Evolutionary conservation across 1,139 yeast species (phyloP).

Genomic region (Nakaseomyces glabratus): DNA sequence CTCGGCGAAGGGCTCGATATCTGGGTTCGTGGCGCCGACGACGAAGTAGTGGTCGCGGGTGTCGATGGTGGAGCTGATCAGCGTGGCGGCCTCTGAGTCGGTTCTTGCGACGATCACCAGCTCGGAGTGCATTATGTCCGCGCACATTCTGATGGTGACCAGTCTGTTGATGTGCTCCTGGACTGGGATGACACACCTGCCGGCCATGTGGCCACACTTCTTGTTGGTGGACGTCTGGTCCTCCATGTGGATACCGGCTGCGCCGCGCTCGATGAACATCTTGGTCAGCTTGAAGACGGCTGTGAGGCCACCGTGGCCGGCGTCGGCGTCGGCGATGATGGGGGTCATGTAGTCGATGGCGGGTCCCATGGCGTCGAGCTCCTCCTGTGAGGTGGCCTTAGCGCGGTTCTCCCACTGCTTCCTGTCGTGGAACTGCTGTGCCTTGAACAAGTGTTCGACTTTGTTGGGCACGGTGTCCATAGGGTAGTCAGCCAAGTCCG

Average conservation of each 20-base stretch:
- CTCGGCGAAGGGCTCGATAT: slow-evolving; percentile 62
- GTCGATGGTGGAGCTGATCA: slow-evolving; percentile 88
- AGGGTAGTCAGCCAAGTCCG: slow-evolving; percentile 97
- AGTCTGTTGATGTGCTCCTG: slow-evolving; percentile 94
- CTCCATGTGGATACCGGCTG: slow-evolving; percentile 97
- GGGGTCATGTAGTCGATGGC: slow-evolving; percentile 81
- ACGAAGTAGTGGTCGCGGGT: slow-evolving; percentile 89
- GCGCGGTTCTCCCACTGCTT: slow-evolving; percentile 88
- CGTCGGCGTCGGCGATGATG: slow-evolving; percentile 93
- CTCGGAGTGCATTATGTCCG: slow-evolving; percentile 86
- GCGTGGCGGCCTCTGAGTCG: slow-evolving; percentile 94
- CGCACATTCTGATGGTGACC: slow-evolving; percentile 90
- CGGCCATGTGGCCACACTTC: slow-evolving; percentile 96
- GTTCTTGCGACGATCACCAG: slow-evolving; percentile 88
- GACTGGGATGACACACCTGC: slow-evolving; percentile 94
- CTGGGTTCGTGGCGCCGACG: slow-evolving; percentile 84
- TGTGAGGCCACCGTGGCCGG: slow-evolving; percentile 97
- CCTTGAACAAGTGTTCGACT: slow-evolving; percentile 94
- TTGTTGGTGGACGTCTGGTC: slow-evolving; percentile 99
- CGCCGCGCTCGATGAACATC: slow-evolving; percentile 95
- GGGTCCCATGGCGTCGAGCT: slow-evolving; percentile 37
- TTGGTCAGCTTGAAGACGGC: slow-evolving; percentile 93
- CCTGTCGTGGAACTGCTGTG: slow-evolving; percentile 94
- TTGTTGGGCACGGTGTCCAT: slow-evolving; percentile 98
- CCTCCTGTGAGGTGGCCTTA: slow-evolving; percentile 47